These are phyloP conservation scores for Leccinum rimulosum DNA, from an alignment of 768 basidiomycete genomes.

Conservation along the genomic window DNA sequence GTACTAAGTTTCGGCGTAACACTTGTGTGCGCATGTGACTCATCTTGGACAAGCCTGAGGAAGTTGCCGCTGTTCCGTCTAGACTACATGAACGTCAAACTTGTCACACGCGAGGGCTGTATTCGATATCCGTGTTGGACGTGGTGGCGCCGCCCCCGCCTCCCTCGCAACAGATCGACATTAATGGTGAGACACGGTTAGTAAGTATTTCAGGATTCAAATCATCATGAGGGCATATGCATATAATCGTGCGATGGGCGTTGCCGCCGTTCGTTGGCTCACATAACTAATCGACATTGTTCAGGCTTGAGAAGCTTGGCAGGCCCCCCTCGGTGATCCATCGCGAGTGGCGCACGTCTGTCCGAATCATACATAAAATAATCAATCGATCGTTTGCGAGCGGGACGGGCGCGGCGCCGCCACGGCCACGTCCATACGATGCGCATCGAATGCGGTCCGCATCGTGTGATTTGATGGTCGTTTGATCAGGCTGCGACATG, in stretches of 20 bases:
- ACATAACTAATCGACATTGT: not conserved
- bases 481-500: too few relatives aligned
- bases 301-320: not conserved
- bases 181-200: not conserved
- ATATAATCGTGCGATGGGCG: not conserved
- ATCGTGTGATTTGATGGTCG: too few relatives aligned
- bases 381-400: not conserved
- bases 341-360: not conserved
- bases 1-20: not conserved
- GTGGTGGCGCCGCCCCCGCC: not conserved
- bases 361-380: not conserved
- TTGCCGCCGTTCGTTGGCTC: not conserved
- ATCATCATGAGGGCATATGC: not conserved
- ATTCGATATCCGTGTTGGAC: not conserved
- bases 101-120: not conserved
- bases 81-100: not conserved
- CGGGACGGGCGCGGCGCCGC: too few relatives aligned
- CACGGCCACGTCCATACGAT: not conserved
- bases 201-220: not conserved
- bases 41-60: too few relatives aligned
- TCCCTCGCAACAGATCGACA: not conserved
- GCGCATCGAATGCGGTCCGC: not conserved
- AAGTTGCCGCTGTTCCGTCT: not conserved
- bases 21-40: not conserved
- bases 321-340: not conserved